Base-by-base conservation (phyloP, 2,329 filamentous ascomycete genomes). In the Hymenoscyphus fructigenus region DNA sequence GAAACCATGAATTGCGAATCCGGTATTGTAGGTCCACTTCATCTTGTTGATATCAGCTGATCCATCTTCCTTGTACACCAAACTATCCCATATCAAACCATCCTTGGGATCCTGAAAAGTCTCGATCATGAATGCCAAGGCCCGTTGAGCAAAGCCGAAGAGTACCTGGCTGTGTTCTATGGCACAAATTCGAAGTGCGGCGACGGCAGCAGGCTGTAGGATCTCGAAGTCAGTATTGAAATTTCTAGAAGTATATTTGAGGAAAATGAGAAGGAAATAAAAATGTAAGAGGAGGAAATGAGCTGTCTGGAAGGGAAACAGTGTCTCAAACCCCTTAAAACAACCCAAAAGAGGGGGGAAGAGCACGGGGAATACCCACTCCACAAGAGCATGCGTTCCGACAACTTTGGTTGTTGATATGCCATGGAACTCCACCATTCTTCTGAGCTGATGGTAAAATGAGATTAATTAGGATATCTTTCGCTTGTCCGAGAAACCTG, bases 21-120 rank as follows among this genome's bases (percentile, higher is more conserved):
- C 69, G 20, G 59, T 67, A 34, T 71, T 71, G 47, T 69, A 71
- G 1, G 65, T 67, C 69, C 69, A 71, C 58, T 68, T 71, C 64
- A 61, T 68, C 29, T 63, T 66, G 26, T 68, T 66, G 23, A 69
- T 61, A 12, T 68, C 65, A 5, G 20, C 57, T 2, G 61, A 61
- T 10, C 68, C 69, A 23, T 71, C 58, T 5, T 57, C 59, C 1
- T 65, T 62, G 29, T 65, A 64, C 5, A 58, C 50, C 12, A 66
- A 47, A 44, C 67, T 63, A 57, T 71, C 69, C 66, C 68, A 71
- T 29, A 71, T 68, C 23, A 71, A 59, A 10, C 67, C 64, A 55
- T 71, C 69, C 20, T 64, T 44, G 4, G 68, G 65, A 59, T 69
- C 69, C 60, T 63, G 59, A 20, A 71, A 57, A 1, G 47, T 67